phyloP scores from a whole-genome alignment of 179 eudicot genomes.

The Drosera spatulata region DNA sequence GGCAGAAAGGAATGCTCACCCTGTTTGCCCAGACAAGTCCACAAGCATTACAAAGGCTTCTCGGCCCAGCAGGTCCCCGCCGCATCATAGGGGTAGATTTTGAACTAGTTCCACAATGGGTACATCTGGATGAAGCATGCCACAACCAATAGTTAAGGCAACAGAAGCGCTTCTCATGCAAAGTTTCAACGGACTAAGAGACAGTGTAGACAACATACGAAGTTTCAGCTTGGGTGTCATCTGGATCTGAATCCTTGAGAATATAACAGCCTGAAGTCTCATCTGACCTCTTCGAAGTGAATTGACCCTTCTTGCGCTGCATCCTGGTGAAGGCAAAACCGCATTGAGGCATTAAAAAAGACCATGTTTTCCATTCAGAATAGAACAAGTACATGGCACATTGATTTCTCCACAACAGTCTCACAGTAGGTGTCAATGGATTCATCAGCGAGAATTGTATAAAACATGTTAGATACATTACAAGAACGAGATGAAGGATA shows the following conservation, averaged over 20 bases:
- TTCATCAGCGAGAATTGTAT: no score
- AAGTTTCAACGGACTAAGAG: neutral
- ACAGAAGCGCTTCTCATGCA: neutral
- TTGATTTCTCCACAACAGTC: no score
- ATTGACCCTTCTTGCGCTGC: slow-evolving; percentile 68
- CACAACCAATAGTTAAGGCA: neutral
- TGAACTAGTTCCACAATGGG: slow-evolving; percentile 58
- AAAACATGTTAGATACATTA: no score
- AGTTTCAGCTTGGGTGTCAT: slow-evolving; percentile 20
- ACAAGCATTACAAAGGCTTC: slow-evolving; percentile 90
- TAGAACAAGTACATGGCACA: neutral
- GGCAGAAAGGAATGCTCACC: slow-evolving; percentile 19
- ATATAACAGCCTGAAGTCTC: slow-evolving; percentile 19
- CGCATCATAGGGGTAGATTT: slow-evolving; percentile 83
- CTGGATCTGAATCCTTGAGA: slow-evolving; percentile 30
- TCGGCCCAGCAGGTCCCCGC: slow-evolving; percentile 76
- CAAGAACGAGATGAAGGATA: no score
- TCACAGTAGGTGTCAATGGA: no score
- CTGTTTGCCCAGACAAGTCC: slow-evolving; percentile 81
- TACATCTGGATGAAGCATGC: slow-evolving; percentile 23
- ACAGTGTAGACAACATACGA: slow-evolving; percentile 6
- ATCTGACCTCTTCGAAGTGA: slow-evolving; percentile 43
- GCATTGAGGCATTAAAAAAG: neutral
- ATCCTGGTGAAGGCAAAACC: slow-evolving; percentile 16
- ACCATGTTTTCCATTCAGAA: neutral